A percentile compares a stretch with the other conserved stretches of the same genome.
Evolutionary conservation across 2,329 filamentous ascomycete genomes (phyloP).

Genomic region (Ceratocystis smalleyi): DNA sequence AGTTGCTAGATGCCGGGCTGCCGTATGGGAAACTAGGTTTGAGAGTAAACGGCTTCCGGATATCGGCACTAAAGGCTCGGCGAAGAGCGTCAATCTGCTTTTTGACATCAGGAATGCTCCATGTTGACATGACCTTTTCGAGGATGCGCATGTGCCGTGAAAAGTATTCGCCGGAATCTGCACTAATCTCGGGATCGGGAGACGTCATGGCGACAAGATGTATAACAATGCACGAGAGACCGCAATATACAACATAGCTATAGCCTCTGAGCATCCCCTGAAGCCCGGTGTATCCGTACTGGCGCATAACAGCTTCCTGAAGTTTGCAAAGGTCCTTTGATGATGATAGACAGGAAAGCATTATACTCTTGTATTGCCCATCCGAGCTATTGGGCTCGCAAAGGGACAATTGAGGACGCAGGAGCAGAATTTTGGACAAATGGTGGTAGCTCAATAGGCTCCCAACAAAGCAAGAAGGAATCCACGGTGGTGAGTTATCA

Average conservation of each 20-base stretch:
- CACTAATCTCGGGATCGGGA: slow-evolving; percentile 74
- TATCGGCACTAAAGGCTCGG: slow-evolving; percentile 80
- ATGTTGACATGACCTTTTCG: slow-evolving; percentile 66
- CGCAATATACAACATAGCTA: slow-evolving; percentile 87
- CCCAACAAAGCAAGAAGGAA: slow-evolving; percentile 73
- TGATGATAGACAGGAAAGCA: slow-evolving; percentile 70
- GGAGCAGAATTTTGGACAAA: slow-evolving; percentile 69
- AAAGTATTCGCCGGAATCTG: slow-evolving; percentile 76
- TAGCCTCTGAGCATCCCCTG: slow-evolving; percentile 88
- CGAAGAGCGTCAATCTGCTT: slow-evolving; percentile 78
- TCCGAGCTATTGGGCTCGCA: slow-evolving; percentile 56
- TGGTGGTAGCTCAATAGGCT: slow-evolving; percentile 85
- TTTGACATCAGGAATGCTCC: slow-evolving; percentile 82
- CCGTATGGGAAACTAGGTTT: slow-evolving; percentile 79
- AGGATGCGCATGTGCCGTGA: slow-evolving; percentile 86
- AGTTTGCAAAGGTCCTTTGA: slow-evolving; percentile 74
- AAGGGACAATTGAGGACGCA: slow-evolving; percentile 69
- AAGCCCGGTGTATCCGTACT: slow-evolving; percentile 63
- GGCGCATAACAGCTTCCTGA: slow-evolving; percentile 66
- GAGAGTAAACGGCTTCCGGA: slow-evolving; percentile 69
- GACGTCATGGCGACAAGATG: slow-evolving; percentile 88
- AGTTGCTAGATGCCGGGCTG: slow-evolving; percentile 52
- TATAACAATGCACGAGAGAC: slow-evolving; percentile 81
- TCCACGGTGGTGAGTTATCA: slow-evolving; percentile 67
- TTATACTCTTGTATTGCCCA: slow-evolving; percentile 72